Evolutionary conservation across 2,329 filamentous ascomycete genomes (phyloP).

Genomic region (Aspergillus brunneoviolaceus): DNA sequence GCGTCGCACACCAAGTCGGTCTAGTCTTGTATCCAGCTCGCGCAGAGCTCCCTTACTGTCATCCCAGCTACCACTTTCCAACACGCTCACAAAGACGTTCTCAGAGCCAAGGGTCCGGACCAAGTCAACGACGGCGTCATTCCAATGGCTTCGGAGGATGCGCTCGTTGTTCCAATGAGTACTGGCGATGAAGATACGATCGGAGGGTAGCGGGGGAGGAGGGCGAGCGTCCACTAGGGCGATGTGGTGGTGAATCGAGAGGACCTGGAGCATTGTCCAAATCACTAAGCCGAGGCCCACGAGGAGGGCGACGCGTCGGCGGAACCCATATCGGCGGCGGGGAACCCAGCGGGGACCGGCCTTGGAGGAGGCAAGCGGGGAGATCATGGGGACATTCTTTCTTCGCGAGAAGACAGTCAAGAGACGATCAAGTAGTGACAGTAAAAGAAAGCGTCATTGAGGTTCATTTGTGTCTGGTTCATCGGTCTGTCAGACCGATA

Average conservation of each 20-base stretch:
- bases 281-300: neutral
- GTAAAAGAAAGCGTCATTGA: neutral
- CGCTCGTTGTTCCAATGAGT: slow-evolving; percentile 68
- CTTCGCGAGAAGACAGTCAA: neutral
- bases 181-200: slow-evolving; percentile 64
- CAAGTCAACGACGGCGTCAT: slow-evolving; percentile 58
- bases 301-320: neutral
- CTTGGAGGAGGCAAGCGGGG: neutral
- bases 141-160: slow-evolving; percentile 64
- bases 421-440: neutral
- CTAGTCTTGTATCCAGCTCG: slow-evolving; percentile 57
- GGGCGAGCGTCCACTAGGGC: neutral
- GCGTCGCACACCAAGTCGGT: slow-evolving; percentile 52
- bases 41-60: slow-evolving; percentile 62
- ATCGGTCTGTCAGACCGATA: neutral
- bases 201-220: neutral
- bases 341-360: neutral
- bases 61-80: slow-evolving; percentile 70
- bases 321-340: neutral
- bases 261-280: neutral
- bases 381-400: neutral
- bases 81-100: slow-evolving; percentile 67
- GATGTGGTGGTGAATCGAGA: neutral
- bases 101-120: slow-evolving; percentile 57
- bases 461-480: neutral